Evolutionary conservation across 768 basidiomycete species (phyloP).

Genomic region (Suillus subaureus): DNA sequence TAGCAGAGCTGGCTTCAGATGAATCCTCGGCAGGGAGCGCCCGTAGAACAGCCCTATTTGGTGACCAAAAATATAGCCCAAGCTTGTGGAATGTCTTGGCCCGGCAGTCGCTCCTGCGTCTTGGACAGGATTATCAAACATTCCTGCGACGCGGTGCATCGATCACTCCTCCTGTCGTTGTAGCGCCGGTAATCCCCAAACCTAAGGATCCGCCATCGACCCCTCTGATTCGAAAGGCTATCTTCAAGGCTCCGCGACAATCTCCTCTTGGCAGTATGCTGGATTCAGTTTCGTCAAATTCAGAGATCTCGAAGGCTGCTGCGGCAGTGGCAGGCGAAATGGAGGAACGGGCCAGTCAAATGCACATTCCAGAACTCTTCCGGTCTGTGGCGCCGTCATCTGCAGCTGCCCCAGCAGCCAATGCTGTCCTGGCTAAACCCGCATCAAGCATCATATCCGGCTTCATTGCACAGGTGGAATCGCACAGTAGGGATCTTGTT

Average conservation of each 20-base stretch:
- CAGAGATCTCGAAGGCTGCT: slow-evolving; percentile 51
- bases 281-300: slow-evolving; percentile 62
- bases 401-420: not conserved
- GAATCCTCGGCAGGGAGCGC: slow-evolving; percentile 41
- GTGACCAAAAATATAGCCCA: slow-evolving; percentile 66
- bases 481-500: slow-evolving; percentile 8
- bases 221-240: slow-evolving; percentile 41
- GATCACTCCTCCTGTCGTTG: slow-evolving; percentile 22
- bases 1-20: slow-evolving; percentile 52
- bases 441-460: slow-evolving; percentile 4
- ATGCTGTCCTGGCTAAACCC: not conserved
- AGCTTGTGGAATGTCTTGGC: slow-evolving; percentile 64
- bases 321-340: slow-evolving; percentile 45
- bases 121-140: slow-evolving; percentile 72
- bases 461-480: slow-evolving; percentile 6
- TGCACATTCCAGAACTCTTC: slow-evolving; percentile 53
- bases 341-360: slow-evolving; percentile 20
- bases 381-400: slow-evolving; percentile 38
- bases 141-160: slow-evolving; percentile 61
- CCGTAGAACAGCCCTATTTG: slow-evolving; percentile 59
- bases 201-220: slow-evolving; percentile 32
- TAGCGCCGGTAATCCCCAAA: slow-evolving; percentile 31
- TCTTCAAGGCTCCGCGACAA: slow-evolving; percentile 42
- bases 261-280: slow-evolving; percentile 59
- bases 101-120: slow-evolving; percentile 57